Conservation (phyloP, 768 basidiomycete genomes). For the Pulveroboletus frians region DNA sequence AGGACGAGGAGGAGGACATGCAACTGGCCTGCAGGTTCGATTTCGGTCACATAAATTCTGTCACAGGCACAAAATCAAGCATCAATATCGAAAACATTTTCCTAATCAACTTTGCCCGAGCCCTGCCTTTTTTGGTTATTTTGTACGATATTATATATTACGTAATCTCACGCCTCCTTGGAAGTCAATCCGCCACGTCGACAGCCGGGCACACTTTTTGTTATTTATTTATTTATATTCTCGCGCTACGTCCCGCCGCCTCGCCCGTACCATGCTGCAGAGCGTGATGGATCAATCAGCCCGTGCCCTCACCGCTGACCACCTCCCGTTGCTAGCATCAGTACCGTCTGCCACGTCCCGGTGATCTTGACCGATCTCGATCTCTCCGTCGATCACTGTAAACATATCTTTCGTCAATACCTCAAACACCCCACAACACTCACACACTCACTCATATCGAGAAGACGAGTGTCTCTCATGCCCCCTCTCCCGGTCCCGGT, state of each 20-base stretch:
- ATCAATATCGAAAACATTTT: slow-evolving; percentile 30
- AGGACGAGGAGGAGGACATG: slow-evolving; percentile 20
- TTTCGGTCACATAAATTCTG: slow-evolving; percentile 28
- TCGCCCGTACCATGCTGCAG: slow-evolving; percentile 27
- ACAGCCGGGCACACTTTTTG: background rate
- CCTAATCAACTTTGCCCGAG: slow-evolving; percentile 20
- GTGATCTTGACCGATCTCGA: slow-evolving; percentile 70
- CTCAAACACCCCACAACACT: slow-evolving; percentile 15
- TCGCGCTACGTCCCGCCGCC: slow-evolving; percentile 5
- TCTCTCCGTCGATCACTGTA: slow-evolving; percentile 65
- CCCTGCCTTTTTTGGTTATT: slow-evolving; percentile 6
- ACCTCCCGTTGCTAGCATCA: slow-evolving; percentile 14
- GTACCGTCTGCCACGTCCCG: slow-evolving; percentile 54
- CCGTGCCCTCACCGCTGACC: background rate
- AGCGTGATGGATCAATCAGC: slow-evolving; percentile 8
- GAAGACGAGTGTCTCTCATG: slow-evolving; percentile 65
- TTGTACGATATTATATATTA: slow-evolving; percentile 20
- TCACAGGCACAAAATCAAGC: slow-evolving; percentile 33
- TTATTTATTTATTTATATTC: background rate
- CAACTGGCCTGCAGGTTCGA: slow-evolving; percentile 13
- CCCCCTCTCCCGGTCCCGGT: slow-evolving; percentile 64
- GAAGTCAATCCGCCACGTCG: slow-evolving; percentile 4
- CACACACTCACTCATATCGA: slow-evolving; percentile 63
- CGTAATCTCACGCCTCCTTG: slow-evolving; percentile 6
- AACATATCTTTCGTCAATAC: slow-evolving; percentile 10